Evolutionary conservation across 2,329 filamentous ascomycete genomes (phyloP), one percentile per base, ranked within the genome.

Genomic region (Colletotrichum horii): DNA sequence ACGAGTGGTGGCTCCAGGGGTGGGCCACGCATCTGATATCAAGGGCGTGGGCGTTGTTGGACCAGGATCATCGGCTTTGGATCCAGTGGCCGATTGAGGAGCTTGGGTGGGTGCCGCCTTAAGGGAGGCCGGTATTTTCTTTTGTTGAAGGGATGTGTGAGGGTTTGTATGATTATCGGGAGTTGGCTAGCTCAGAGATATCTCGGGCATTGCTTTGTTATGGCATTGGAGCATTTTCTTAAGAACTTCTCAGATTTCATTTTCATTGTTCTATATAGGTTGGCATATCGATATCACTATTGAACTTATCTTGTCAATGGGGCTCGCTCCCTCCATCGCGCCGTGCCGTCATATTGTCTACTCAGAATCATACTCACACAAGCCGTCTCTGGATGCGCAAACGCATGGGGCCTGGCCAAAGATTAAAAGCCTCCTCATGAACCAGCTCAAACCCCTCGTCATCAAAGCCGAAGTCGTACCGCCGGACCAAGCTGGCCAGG

Each of bases 401-500:
- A 16, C 12, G 58, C 58, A 34, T 19, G 3, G 58, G 30, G 6
- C 58, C 30, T 19, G 58, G 58, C 58, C 58, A 61, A 61, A 61
- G 28, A 61, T 61, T 61, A 2, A 61, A 61, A 11, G 30, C 58
- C 58, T 61, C 19, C 28, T 34, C 58, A 9, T 34, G 58, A 19
- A 15, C 30, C 16, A 61, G 19, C 28, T 34, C 30, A 34, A 32
- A 24, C 58, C 19, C n/a, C 16, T 61, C 58, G 6, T 34, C 7
- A 8, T 32, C 16, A 32, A 34, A 61, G 19, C 28, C 85, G 14
- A 87, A 85, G 19, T 87, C 83, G 68, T 85, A 88, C 1, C 84
- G 80, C 76, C 85, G 84, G 0, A 89, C 79, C 24, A 88, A 75
- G 4, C 83, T 84, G 1, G 86, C 85, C 16, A 88, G 30, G 3